These are phyloP conservation scores for Neobulgaria alba DNA, from an alignment of 2,329 filamentous ascomycete genomes.

Conservation along the genomic window DNA sequence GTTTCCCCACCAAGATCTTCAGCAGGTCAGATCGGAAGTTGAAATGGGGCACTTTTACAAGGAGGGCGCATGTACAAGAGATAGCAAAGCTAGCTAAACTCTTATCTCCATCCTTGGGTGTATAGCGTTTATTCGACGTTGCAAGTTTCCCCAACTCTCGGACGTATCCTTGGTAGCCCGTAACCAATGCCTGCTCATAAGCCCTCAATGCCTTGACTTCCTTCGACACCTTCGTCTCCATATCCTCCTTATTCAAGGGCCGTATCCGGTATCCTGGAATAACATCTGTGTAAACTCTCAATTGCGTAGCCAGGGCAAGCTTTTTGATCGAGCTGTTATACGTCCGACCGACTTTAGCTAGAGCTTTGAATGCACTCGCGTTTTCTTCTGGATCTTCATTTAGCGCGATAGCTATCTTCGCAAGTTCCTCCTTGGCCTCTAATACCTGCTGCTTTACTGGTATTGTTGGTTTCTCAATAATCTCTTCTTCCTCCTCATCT, in stretches of 20 bases:
- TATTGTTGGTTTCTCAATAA: conserved; percentile 51
- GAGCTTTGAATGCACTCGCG: conserved; percentile 64
- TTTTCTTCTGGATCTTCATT: conserved; percentile 85
- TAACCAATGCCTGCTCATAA: conserved; percentile 82
- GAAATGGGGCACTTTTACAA: conserved; percentile 85
- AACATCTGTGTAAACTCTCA: conserved; percentile 88
- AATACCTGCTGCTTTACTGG: conserved; percentile 72
- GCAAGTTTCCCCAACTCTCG: conserved; percentile 63
- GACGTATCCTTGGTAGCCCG: conserved; percentile 78
- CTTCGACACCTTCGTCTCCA: conserved; percentile 77
- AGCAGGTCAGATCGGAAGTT: conserved; percentile 87
- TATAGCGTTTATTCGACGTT: conserved; percentile 40
- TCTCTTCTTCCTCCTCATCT: conserved; percentile 40
- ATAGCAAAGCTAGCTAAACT: conserved; percentile 68
- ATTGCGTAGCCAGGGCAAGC: conserved; percentile 75
- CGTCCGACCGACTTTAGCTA: conserved; percentile 66
- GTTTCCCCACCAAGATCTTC: conserved; percentile 76
- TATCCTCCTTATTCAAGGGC: conserved; percentile 64
- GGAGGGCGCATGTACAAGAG: conserved; percentile 72
- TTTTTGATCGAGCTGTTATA: conserved; percentile 70
- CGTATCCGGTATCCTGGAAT: conserved; percentile 96
- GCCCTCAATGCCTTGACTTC: conserved; percentile 74
- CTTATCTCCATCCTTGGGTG: conserved; percentile 32
- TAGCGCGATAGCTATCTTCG: conserved; percentile 68
- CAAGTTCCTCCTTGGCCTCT: conserved; percentile 85